A percentile compares a stretch with the other conserved stretches of the same genome.
These are phyloP conservation scores for Fusarium clavum DNA, from an alignment of 2,329 filamentous ascomycete species.

Conservation along the genomic window DNA sequence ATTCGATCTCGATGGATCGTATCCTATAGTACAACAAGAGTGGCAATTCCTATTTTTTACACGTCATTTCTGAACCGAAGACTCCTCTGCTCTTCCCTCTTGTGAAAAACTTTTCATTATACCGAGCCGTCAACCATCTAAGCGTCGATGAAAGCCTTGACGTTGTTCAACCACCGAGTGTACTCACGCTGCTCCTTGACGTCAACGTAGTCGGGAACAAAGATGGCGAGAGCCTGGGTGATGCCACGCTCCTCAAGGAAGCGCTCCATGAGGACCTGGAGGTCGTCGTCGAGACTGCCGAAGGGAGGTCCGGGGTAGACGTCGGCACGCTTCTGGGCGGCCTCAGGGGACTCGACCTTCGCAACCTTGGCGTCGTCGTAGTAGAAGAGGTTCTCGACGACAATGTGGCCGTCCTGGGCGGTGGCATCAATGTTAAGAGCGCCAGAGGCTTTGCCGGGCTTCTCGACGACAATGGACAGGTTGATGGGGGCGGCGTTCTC, in stretches of 20 bases:
- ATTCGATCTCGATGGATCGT: constrained; percentile 39
- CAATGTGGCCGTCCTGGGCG: constrained; percentile 85
- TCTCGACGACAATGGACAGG: constrained; percentile 89
- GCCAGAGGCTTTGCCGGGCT: constrained; percentile 76
- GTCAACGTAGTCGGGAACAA: constrained; percentile 96
- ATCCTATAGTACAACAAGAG: constrained; percentile 48
- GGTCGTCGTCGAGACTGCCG: constrained; percentile 93
- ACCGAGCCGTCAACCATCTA: constrained; percentile 52
- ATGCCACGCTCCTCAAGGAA: constrained; percentile 96
- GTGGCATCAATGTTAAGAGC: constrained; percentile 88
- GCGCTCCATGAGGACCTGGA: constrained; percentile 90
- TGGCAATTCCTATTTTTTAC: constrained; percentile 44
- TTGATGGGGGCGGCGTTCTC: constrained; percentile 79
- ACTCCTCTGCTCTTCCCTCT: constrained; percentile 24
- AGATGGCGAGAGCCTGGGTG: constrained; percentile 85
- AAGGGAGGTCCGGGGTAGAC: constrained; percentile 93
- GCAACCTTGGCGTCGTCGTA: constrained; percentile 83
- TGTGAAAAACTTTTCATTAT: constrained; percentile 11
- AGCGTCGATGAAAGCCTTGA: constrained; percentile 86
- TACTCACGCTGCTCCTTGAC: constrained; percentile 99
- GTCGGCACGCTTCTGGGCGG: constrained; percentile 79
- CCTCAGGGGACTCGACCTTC: constrained; percentile 79
- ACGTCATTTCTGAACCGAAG: constrained; percentile 31
- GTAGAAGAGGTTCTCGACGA: constrained; percentile 92
- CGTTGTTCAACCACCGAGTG: constrained; percentile 85